These are phyloP conservation scores for Claviceps africana DNA, from an alignment of 2,329 filamentous ascomycete genomes.

Conservation along the genomic window DNA sequence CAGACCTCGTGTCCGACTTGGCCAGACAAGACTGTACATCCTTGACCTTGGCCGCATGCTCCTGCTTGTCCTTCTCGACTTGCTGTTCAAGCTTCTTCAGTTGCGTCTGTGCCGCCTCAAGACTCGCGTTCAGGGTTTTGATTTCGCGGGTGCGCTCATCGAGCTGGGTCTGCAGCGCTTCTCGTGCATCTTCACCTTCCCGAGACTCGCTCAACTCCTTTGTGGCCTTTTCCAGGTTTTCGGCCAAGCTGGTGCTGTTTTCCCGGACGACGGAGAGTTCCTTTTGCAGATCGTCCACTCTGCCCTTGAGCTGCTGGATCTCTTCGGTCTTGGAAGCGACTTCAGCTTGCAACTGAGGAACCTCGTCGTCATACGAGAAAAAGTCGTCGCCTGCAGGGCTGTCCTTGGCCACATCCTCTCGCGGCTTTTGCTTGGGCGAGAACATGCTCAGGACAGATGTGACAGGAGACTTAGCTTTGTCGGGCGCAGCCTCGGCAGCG, in stretches of 20 bases:
- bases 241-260: constrained; percentile 50
- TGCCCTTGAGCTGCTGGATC: constrained; percentile 53
- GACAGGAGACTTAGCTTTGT: constrained; percentile 30
- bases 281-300: constrained; percentile 53
- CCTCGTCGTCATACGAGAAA: constrained; percentile 84
- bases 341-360: constrained; percentile 66
- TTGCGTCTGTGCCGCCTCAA: constrained; percentile 29
- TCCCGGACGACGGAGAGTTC: constrained; percentile 61
- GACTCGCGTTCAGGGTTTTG: constrained; percentile 32
- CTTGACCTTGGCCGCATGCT: constrained; percentile 18
- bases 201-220: constrained; percentile 42
- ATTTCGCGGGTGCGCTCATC: constrained; percentile 35
- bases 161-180: constrained; percentile 35
- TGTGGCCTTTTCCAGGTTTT: constrained; percentile 53
- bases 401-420: constrained; percentile 16
- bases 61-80: constrained; percentile 19
- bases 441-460: constrained; percentile 35
- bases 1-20: constrained; percentile 19
- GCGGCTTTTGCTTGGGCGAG: constrained; percentile 31
- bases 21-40: constrained; percentile 24
- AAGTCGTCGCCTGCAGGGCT: constrained; percentile 49
- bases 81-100: constrained; percentile 30
- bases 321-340: constrained; percentile 56
- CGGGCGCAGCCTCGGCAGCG: constrained; percentile 8
- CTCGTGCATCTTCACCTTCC: constrained; percentile 25